Conservation (phyloP, 768 basidiomycete species). For the Crassisporium funariophilum region DNA sequence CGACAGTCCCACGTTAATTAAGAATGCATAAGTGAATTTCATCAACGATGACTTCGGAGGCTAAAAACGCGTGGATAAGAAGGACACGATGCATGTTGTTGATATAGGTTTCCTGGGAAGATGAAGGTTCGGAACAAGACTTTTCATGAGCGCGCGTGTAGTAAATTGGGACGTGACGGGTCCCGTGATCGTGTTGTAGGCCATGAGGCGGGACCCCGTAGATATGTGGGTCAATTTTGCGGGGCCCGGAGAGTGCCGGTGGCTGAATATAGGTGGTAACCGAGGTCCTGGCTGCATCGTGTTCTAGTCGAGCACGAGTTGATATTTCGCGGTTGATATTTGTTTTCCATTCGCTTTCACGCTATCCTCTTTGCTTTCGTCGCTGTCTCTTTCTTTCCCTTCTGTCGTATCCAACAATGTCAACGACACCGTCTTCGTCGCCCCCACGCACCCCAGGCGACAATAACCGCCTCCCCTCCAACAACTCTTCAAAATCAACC, state of each 20-base stretch:
- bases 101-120: too few species aligned
- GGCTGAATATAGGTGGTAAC: slow-evolving; percentile 14
- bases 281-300: slow-evolving; percentile 36
- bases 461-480: slow-evolving; percentile 22
- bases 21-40: too few species aligned
- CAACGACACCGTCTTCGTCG: slow-evolving; percentile 33
- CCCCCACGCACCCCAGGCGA: slow-evolving; percentile 45
- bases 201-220: slow-evolving; percentile 34
- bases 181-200: slow-evolving; percentile 42
- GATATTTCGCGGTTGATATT: slow-evolving; percentile 22
- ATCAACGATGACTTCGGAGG: too few species aligned
- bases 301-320: slow-evolving; percentile 22
- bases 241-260: not conserved
- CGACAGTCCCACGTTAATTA: too few species aligned
- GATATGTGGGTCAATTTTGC: too few species aligned
- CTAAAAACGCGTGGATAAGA: too few species aligned
- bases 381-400: slow-evolving; percentile 28
- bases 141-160: too few species aligned
- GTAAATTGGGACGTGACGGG: slow-evolving; percentile 14
- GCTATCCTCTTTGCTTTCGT: slow-evolving; percentile 32
- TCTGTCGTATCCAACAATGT: slow-evolving; percentile 23
- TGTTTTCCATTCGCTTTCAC: slow-evolving; percentile 26
- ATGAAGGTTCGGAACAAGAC: too few species aligned
- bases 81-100: too few species aligned
- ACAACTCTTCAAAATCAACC: slow-evolving; percentile 19